Base-by-base conservation (phyloP, 805 yeast genomes). In the Myxozyma melibiosi region DNA sequence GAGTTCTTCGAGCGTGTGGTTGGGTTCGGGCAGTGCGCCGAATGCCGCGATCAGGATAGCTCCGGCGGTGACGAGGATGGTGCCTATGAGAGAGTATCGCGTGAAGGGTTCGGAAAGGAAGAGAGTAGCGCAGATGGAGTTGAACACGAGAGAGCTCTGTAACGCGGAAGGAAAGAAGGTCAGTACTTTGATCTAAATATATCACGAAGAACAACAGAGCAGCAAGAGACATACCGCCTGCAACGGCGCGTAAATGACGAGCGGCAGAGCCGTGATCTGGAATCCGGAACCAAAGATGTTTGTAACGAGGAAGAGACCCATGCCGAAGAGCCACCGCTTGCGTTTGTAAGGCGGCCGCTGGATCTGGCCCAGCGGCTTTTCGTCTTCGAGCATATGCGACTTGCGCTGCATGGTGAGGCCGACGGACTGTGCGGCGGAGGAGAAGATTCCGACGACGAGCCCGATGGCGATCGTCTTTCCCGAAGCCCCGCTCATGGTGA, bases 371-470 rank as follows among this genome's bases (percentile, higher is more conserved):
- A 66, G 61, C 38, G 71, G 66, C 53, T 70, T 65, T 22, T 63
- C 55, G 57, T 73, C 77, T 51, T 77, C 79, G 38, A 79, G 62
- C 22, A 86, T 68, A 66, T 89, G 91, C 1, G 94, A 83, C 66
- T 86, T 85, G 47, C 96, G 75, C 71, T 90, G 96, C 38, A 89
- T 75, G 1, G 94, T 88, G 38, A 89, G 78, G 0, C 96, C 96
- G 18, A 89, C 73, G 1, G 94, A 84, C 70, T 90, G 96, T 34
- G 85, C 78, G 1, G 90, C 90, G 2, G 91, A 83, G 6, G 95
- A 86, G 9, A 84, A 63, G 9, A 89, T 78, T 11, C 92, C 68
- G 38, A 66, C 65, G 13, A 71, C 73, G 20, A 63, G 70, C 43
- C 76, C 76, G 22, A 66, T 67, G 18, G 61, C 57, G 18, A 56